Conservation (phyloP, 2,329 filamentous ascomycete genomes). For the Phialophora expanda region DNA sequence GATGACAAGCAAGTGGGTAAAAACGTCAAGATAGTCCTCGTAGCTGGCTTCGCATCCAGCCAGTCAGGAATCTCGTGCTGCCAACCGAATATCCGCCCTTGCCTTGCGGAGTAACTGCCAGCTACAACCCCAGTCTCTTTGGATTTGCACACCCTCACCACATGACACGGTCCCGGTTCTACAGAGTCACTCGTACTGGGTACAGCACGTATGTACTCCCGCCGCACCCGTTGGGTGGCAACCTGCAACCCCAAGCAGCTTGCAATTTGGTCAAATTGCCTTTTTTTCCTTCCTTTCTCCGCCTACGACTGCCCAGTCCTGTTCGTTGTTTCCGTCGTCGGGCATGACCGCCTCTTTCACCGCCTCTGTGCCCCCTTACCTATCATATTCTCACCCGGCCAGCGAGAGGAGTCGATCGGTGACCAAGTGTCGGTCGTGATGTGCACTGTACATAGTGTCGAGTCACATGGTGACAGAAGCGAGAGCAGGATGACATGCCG, state of each 20-base stretch:
- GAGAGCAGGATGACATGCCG: conserved; percentile 19
- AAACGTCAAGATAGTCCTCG: background rate
- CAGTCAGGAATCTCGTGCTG: background rate
- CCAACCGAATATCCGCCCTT: background rate
- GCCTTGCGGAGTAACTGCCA: background rate
- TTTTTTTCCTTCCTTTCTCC: conserved; percentile 2
- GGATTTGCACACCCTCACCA: background rate
- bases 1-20: background rate
- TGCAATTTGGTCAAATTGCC: background rate
- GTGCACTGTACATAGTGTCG: background rate
- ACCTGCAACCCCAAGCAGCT: conserved; percentile 2
- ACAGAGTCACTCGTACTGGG: background rate
- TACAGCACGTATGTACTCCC: background rate
- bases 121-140: background rate
- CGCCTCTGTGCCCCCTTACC: conserved; percentile 16
- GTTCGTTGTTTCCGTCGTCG: conserved; percentile 13
- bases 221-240: conserved; percentile 3
- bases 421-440: background rate
- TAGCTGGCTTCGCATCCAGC: background rate
- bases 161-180: background rate
- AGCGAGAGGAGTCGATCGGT: background rate
- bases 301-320: conserved; percentile 2
- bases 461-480: conserved; percentile 14
- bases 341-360: conserved; percentile 38
- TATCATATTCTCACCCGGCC: background rate